Conservation (phyloP, 208 protist species). For the Trypanosoma rangeli region DNA sequence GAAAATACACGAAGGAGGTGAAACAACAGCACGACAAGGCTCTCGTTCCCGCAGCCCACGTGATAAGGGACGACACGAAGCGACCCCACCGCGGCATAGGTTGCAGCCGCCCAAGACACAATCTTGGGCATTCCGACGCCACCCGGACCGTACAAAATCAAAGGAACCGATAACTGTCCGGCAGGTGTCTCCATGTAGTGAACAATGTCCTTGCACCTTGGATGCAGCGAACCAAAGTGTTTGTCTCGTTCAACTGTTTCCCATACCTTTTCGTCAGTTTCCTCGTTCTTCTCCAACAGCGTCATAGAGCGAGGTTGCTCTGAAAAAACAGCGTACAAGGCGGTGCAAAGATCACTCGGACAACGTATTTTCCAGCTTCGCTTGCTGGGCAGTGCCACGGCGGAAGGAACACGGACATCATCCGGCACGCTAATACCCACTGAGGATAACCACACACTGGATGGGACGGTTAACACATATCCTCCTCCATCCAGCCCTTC, state of each 20-base stretch:
- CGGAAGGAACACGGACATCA: slow-evolving; percentile 14
- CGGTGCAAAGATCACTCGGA: slow-evolving; percentile 67
- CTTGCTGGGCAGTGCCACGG: slow-evolving; percentile 36
- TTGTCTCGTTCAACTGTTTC: slow-evolving; percentile 22
- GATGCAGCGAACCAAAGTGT: slow-evolving; percentile 33
- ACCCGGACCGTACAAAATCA: slow-evolving; percentile 69
- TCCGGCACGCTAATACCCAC: slow-evolving; percentile 30
- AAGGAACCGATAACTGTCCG: slow-evolving; percentile 44
- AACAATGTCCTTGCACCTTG: slow-evolving; percentile 39
- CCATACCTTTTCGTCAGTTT: slow-evolving; percentile 9
- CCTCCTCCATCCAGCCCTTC: slow-evolving; percentile 3
- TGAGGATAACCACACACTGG: slow-evolving; percentile 47
- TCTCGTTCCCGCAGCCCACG: slow-evolving; percentile 40
- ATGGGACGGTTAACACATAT: slow-evolving; percentile 16
- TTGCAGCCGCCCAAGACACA: slow-evolving; percentile 49
- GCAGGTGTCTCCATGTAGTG: slow-evolving; percentile 39
- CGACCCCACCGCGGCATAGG: slow-evolving; percentile 11
- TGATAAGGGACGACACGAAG: slow-evolving; percentile 40
- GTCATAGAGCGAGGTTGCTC: slow-evolving; percentile 29
- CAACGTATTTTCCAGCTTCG: slow-evolving; percentile 46
- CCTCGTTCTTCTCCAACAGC: slow-evolving; percentile 7
- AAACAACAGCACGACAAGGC: slow-evolving; percentile 59
- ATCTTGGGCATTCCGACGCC: slow-evolving; percentile 60
- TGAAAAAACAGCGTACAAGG: slow-evolving; percentile 49
- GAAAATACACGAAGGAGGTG: slow-evolving; percentile 53